Evolutionary conservation across 2,329 filamentous ascomycete genomes (phyloP), one percentile per base, ranked within the genome.

Genomic region (Chalara sp.): DNA sequence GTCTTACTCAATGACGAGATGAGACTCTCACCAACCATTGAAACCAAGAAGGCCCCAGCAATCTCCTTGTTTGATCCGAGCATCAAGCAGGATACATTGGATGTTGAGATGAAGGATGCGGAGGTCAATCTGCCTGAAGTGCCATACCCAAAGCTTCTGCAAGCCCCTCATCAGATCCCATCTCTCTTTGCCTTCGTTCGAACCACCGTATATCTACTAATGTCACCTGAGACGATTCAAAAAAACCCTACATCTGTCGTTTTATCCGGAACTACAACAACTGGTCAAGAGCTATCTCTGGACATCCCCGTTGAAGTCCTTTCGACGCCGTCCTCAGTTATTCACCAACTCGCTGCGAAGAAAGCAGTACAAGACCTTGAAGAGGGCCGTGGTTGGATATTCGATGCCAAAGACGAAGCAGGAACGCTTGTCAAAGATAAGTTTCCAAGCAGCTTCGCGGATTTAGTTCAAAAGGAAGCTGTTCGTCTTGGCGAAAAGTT

Each of bases 301-400:
- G 76, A 79, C 41, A 83, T 90, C 10, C 83, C 84, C 0, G 71
- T 89, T 37, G 72, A 77, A 2, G 58, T 71, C 3, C 64, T 79
- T 0, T 57, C 71, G 0, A 62, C 68, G 0, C 70, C 68, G 32
- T 73, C 72, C 3, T 67, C 78, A 47, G 84, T 77, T 0, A 78
- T 89, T 41, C 86, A 89, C 62, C 82, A 86, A 58, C 78, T 90
- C 0, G 84, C 84, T 1, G 84, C 83, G 0, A 79, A 80, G 49
- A 87, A 84, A 63, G 81, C 81, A 2, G 73, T 84, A 12, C 72
- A 79, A 44, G 86, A 89, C 56, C 75, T 90, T 0, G 85, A 90
- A 65, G 78, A 87, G 62, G 79, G 80, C 0, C 75, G 83, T 29
- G 85, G 86, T 10, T 89, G 86, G 83, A 67, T 84, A 35, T 67